A percentile compares a stretch with the other conserved stretches of the same genome.
These are phyloP conservation scores for Lactarius sp. DNA, from an alignment of 768 basidiomycete genomes.

Conservation along the genomic window DNA sequence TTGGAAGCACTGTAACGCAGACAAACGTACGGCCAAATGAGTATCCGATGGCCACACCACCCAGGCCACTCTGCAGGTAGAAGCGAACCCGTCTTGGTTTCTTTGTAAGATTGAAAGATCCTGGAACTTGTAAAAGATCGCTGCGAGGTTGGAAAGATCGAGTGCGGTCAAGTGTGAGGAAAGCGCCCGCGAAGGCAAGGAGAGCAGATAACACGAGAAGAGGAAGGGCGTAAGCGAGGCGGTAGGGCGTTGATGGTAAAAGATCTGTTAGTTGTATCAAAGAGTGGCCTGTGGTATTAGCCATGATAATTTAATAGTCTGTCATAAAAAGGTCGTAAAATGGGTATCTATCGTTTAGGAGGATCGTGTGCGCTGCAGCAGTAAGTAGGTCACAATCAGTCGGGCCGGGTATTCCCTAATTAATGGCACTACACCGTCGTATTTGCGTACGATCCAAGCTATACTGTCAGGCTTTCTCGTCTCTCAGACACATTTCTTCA, in stretches of 20 bases:
- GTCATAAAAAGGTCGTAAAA: neutral
- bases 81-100: conserved; percentile 34
- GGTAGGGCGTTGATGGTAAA: conserved; percentile 45
- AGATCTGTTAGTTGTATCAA: conserved; percentile 30
- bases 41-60: conserved; percentile 55
- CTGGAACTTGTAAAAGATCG: conserved; percentile 31
- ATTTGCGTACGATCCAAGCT: neutral
- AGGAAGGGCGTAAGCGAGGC: conserved; percentile 55
- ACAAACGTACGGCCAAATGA: conserved; percentile 50
- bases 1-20: conserved; percentile 12
- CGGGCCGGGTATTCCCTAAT: neutral
- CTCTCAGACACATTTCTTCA: conserved; percentile 4
- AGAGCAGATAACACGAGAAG: conserved; percentile 54
- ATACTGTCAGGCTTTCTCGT: neutral
- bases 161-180: conserved; percentile 65
- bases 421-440: neutral
- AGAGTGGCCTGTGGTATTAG: conserved; percentile 7
- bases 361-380: no score
- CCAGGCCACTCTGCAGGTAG: conserved; percentile 56
- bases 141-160: conserved; percentile 50
- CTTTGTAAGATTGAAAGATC: conserved; percentile 18
- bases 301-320: conserved; percentile 10
- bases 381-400: neutral
- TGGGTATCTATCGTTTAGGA: neutral
- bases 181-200: conserved; percentile 63